A percentile compares a stretch with the other conserved stretches of the same genome.
These are phyloP conservation scores for Cicer pinnatifidum DNA, from an alignment of 306 rosid genomes.

Conservation along the genomic window DNA sequence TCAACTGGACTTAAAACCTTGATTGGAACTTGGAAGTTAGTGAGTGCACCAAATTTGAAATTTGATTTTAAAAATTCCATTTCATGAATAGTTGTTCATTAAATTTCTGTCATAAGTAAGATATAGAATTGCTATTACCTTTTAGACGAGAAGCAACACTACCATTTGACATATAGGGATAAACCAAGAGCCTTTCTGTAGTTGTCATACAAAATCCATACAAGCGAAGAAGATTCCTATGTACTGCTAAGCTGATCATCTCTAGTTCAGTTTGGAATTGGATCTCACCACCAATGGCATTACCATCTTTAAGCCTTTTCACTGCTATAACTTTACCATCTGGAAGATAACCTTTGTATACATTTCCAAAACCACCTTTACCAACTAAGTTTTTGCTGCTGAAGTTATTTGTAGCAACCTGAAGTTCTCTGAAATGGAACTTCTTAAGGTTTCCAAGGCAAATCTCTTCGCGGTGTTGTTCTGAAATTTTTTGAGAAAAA, in stretches of 20 bases:
- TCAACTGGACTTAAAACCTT: neutral
- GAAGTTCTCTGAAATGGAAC: constrained; percentile 91
- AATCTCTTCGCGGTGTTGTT: constrained; percentile 70
- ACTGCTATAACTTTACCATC: constrained; percentile 87
- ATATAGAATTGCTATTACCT: constrained; percentile 53
- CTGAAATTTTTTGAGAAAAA: constrained; percentile 51
- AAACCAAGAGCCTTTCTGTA: constrained; percentile 86
- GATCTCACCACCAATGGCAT: constrained; percentile 80
- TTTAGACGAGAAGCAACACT: constrained; percentile 92
- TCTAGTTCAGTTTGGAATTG: constrained; percentile 95
- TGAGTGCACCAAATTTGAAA: constrained; percentile 1
- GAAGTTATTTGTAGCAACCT: constrained; percentile 83
- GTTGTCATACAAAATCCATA: constrained; percentile 86
- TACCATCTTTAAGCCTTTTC: constrained; percentile 89
- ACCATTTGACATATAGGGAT: constrained; percentile 97
- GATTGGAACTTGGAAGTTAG: neutral
- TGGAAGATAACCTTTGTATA: constrained; percentile 85
- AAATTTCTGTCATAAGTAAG: neutral
- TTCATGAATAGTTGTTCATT: neutral
- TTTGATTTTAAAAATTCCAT: neutral
- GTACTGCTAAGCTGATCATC: constrained; percentile 97
- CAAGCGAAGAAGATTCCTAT: constrained; percentile 87
- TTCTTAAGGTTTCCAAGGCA: constrained; percentile 88
- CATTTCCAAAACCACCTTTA: constrained; percentile 93
- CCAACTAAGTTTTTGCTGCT: constrained; percentile 87